phyloP scores from a whole-genome alignment of 1,284 basidiomycete species.

The Ustilago lituana region DNA sequence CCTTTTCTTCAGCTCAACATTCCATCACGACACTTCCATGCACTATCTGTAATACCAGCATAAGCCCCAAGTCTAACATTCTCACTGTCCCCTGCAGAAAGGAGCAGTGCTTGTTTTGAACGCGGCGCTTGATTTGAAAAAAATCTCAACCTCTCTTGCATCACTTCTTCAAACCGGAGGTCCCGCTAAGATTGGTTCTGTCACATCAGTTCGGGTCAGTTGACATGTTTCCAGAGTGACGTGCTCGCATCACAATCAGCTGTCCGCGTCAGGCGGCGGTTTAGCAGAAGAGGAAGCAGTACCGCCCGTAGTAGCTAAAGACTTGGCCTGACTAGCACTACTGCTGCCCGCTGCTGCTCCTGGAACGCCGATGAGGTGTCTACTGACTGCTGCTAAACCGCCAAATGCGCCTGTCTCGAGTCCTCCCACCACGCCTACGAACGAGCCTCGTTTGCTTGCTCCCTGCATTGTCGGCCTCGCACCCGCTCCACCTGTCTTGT shows the following conservation, averaged over 20 bases:
- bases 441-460: constrained; percentile 44
- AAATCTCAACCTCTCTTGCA: too few relatives aligned
- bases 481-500: background rate
- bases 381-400: constrained; percentile 49
- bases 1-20: background rate
- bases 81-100: too few relatives aligned
- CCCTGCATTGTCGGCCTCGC: constrained; percentile 20
- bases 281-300: background rate
- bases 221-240: too few relatives aligned
- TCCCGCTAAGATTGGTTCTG: too few relatives aligned
- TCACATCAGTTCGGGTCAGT: too few relatives aligned
- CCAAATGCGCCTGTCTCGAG: constrained; percentile 56
- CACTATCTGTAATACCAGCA: constrained; percentile 31
- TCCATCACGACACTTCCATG: background rate
- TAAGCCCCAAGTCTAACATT: background rate
- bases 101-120: too few relatives aligned
- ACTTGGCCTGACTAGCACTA: constrained; percentile 5
- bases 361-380: constrained; percentile 39
- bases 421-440: constrained; percentile 55
- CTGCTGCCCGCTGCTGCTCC: constrained; percentile 1
- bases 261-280: background rate
- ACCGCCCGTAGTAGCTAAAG: too few relatives aligned
- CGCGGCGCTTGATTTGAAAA: too few relatives aligned
- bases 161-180: too few relatives aligned
- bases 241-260: background rate